Evolutionary conservation across 768 basidiomycete genomes (phyloP), one percentile per base, ranked within the genome.

Genomic region (Tylopilus cervinicoccineus): DNA sequence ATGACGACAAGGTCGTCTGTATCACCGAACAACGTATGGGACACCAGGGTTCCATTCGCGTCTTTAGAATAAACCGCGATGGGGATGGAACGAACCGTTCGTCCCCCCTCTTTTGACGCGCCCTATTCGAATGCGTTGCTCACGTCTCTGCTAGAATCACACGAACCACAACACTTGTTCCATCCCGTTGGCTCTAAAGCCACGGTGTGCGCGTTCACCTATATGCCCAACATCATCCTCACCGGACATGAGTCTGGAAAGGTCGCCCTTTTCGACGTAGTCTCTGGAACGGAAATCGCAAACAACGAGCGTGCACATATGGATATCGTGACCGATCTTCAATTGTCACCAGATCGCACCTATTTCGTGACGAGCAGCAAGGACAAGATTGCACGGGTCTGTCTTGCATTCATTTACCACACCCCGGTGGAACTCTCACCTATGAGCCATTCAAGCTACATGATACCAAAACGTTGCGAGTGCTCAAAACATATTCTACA

Each of bases 11-110:
- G 59, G 75, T 98, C 28, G 85, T 97, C 22, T 93, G 90, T 63
- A 90, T 97, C 59, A 98, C 96, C 2, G 96, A 98, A 70, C 93
- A 96, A 71, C 86, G 96, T 47, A 93, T 93, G 88, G 96, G 95
- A 1, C 70, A 81, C 68, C 88, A 90, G 60, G 89, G 91, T 56
- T 86, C 93, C 20, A 88, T 99, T 60, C 81, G 93, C 22, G 86
- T 97, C 42, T 98, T 94, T 66, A 70, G 82, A 52, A 80, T 99
- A 62, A 90, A 91, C 72, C 73, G 84, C 34, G 86, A 89, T 23
- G 83, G 80, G 8, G 92, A 95, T 62, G 86, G 84, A 20, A 80
- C 80, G 38, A 71, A 85, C 51, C 94, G 93, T 95, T 60, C 55
- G 91, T 54, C n/a, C 14, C 39, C 28, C 6, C 27, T 28, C 12